Base-by-base conservation (phyloP, 805 yeast species). In the Pichia phayaonensis region DNA sequence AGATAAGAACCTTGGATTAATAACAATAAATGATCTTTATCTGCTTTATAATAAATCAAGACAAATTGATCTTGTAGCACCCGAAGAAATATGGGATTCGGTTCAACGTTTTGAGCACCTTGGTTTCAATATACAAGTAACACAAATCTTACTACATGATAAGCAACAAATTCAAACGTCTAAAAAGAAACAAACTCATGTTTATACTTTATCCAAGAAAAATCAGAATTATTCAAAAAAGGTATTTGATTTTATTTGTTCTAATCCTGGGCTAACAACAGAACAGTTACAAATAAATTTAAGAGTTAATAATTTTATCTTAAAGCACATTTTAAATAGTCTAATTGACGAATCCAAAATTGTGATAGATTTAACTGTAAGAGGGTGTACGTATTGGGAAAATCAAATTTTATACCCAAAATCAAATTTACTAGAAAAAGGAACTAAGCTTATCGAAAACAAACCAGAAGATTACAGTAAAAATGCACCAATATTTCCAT, bases 41-140 rank as follows among this genome's bases (percentile, higher is more conserved):
- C 79, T 83, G 0, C 55, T 79, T 24, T 85, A 81, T 66, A 85
- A 85, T 56, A 72, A 84, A 53, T 74, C 84, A 0, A 72, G 86
- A 56, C 81, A 88, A 2, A 72, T 80, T 10, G 84, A 83, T 45
- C 71, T 89, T 40, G 75, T 90, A 1, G 74, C 87, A 1, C 87
- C 97, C 0, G 66, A 65, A 23, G 95, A 88, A 56, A 69, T 92
- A 46, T 72, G 67, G 46, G 77, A 76, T 44, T 81, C 96, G 0
- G 75, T 88, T 48, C 72, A 71, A 26, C 62, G 72, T 15, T 80
- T 89, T 59, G 81, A 76, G 8, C 59, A 59, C 8, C 67, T 90
- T 64, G 27, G 58, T 58, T 42, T 44, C 22, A 16, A 44, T 21
- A 24, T 23, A n/a, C 31, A 34, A n/a, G 38, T 34, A 10, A 39